Evolutionary conservation across 2,329 filamentous ascomycete genomes (phyloP), one percentile per base, ranked within the genome.

Genomic region (Diaporthe citriasiana): DNA sequence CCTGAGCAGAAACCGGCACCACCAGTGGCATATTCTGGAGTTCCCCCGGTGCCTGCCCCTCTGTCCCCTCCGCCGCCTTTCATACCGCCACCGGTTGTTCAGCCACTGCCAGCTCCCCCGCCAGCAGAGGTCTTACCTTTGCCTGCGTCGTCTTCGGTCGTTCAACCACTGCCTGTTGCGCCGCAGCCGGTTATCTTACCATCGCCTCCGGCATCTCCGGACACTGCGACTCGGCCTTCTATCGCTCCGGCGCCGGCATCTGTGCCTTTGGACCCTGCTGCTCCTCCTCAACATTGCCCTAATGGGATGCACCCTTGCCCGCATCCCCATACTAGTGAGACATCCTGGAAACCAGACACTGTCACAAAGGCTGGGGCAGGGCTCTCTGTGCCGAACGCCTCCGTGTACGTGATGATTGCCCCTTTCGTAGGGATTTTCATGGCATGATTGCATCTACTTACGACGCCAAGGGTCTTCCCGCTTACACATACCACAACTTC

Each of bases 1-100:
- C 66, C 66, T 1, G 10, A 27, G 33, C 35, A 53, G 42, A n/a
- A 40, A 19, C 68, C 68, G 60, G 38, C 68, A 35, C 70, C 57
- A 56, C 5, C 57, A 45, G 22, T 59, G 1, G 50, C 1, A 15
- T 47, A 22, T 27, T 42, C 63, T 40, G 15, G n/a, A 4, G 33
- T 53, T 27, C 25, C 40, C 10, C n/a, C 12, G 4, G 7, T 30
- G 30, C 35, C 53, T 0, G n/a, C 55, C 0, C 35, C 50, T 50
- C 38, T 51, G 19, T 27, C 71, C 27, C 47, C 70, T 22, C 10
- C n/a, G 17, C 71, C 30, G 25, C 50, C 51, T 38, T 12, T 38
- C n/a, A 10, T 27, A 12, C 55, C 35, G 40, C 10, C 33, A 30
- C 25, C 71, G 8, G 25, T 8, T 1, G 30, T 27, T 15, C 33